phyloP scores from a whole-genome alignment of 2,329 filamentous ascomycete genomes.

The Scytalidium lignicola region DNA sequence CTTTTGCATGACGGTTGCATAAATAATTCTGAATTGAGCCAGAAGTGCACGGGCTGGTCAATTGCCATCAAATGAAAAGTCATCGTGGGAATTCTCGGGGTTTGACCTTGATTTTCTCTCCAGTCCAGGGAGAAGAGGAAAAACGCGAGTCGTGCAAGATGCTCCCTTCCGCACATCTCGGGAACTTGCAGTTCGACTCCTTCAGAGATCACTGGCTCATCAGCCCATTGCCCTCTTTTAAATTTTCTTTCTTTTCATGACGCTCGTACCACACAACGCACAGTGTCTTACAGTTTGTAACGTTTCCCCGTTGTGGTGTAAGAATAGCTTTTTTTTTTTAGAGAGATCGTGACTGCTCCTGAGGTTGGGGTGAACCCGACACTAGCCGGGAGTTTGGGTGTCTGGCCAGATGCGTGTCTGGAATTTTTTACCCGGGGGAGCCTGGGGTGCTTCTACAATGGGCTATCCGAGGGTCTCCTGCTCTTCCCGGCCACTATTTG shows the following conservation, averaged over 20 bases:
- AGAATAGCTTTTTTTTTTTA: no score
- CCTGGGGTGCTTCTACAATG: no score
- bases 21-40: background rate
- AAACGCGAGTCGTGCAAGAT: background rate
- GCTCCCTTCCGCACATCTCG: background rate
- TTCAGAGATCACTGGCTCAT: background rate
- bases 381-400: background rate
- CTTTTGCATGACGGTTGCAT: background rate
- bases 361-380: background rate
- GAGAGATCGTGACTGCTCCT: no score
- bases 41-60: background rate
- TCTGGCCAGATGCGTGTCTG: background rate
- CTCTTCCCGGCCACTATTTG: background rate
- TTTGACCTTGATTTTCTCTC: background rate
- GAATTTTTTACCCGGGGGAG: background rate
- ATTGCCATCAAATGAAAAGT: background rate
- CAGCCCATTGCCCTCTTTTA: no score
- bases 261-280: no score
- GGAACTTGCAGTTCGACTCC: background rate
- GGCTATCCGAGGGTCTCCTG: background rate
- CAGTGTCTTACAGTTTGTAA: no score
- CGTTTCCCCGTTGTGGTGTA: no score
- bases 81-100: background rate
- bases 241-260: no score
- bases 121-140: background rate